phyloP scores from a whole-genome alignment of 192 early-diverging fungal genomes.

The Backusella sp. region DNA sequence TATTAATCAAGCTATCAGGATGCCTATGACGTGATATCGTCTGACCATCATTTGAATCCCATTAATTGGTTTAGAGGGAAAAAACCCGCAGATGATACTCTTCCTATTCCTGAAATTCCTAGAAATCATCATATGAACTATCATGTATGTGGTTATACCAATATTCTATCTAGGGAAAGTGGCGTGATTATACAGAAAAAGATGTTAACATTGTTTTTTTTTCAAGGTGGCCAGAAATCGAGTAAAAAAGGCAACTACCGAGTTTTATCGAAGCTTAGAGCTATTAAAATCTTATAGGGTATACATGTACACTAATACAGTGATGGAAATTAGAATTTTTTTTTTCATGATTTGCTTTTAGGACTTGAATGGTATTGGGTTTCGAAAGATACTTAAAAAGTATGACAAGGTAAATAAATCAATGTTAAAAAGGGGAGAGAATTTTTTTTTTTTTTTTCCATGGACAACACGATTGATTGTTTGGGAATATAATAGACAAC shows the following conservation, averaged over 20 bases:
- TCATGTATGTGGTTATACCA: not conserved
- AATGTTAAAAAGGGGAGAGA: not conserved
- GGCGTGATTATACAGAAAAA: not conserved
- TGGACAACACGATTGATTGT: not conserved
- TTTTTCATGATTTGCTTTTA: not conserved
- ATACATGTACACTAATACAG: not conserved
- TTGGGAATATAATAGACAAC: constrained; percentile 36
- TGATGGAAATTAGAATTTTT: too few relatives aligned
- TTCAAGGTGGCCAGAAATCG: constrained; percentile 40
- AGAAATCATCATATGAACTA: constrained; percentile 6
- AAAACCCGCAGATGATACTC: not conserved
- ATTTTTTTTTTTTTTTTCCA: not conserved
- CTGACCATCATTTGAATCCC: constrained; percentile 9
- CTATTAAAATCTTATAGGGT: constrained; percentile 68
- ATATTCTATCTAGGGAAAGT: not conserved
- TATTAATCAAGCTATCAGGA: not conserved
- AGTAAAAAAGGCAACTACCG: constrained; percentile 67
- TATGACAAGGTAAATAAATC: constrained; percentile 58
- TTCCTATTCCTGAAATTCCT: not conserved
- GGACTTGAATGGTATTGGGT: constrained; percentile 58
- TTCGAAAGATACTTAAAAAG: constrained; percentile 74
- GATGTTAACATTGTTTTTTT: not conserved
- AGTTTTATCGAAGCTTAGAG: constrained; percentile 71
- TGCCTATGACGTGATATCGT: not conserved
- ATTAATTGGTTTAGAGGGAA: constrained; percentile 16